Conservation (phyloP, 2,329 filamentous ascomycete species). For the Venturiaceae sp. region DNA sequence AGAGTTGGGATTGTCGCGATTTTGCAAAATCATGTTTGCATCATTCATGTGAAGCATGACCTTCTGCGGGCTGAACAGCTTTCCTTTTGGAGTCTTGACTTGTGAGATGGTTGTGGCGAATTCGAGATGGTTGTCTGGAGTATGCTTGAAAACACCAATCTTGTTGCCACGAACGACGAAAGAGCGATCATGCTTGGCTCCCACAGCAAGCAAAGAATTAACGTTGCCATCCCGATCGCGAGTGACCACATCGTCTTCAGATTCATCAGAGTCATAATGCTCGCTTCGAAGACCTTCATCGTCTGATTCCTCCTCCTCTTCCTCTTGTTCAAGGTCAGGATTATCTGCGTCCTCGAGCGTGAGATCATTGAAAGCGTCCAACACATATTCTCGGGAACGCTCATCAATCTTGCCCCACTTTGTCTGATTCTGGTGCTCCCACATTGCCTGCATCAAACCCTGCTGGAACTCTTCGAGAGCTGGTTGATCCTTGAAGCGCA, state of each 20-base stretch:
- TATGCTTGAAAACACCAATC: slow-evolving; percentile 98
- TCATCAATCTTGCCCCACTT: slow-evolving; percentile 95
- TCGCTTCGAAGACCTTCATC: slow-evolving; percentile 59
- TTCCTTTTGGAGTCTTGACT: slow-evolving; percentile 78
- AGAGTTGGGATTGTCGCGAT: slow-evolving; percentile 72
- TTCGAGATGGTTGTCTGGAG: slow-evolving; percentile 80
- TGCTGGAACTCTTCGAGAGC: slow-evolving; percentile 83
- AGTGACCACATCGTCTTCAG: slow-evolving; percentile 65
- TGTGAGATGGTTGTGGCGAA: slow-evolving; percentile 97
- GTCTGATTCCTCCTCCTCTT: slow-evolving; percentile 46
- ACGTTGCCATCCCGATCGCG: slow-evolving; percentile 67
- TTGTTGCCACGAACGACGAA: slow-evolving; percentile 96
- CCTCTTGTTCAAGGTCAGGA: slow-evolving; percentile 42
- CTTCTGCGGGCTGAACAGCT: slow-evolving; percentile 87
- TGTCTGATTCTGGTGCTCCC: slow-evolving; percentile 89
- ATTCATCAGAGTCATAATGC: slow-evolving; percentile 65
- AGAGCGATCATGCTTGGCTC: slow-evolving; percentile 92
- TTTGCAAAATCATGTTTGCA: slow-evolving; percentile 81
- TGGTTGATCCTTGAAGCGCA: slow-evolving; percentile 79
- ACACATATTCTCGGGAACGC: slow-evolving; percentile 83
- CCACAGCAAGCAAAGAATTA: slow-evolving; percentile 90
- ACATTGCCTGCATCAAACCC: slow-evolving; percentile 87
- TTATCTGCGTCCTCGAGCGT: slow-evolving; percentile 73
- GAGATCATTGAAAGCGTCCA: slow-evolving; percentile 91
- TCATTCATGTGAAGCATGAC: slow-evolving; percentile 94